Conservation (phyloP, 805 yeast genomes). For the Zygoascus biomembranicola region DNA sequence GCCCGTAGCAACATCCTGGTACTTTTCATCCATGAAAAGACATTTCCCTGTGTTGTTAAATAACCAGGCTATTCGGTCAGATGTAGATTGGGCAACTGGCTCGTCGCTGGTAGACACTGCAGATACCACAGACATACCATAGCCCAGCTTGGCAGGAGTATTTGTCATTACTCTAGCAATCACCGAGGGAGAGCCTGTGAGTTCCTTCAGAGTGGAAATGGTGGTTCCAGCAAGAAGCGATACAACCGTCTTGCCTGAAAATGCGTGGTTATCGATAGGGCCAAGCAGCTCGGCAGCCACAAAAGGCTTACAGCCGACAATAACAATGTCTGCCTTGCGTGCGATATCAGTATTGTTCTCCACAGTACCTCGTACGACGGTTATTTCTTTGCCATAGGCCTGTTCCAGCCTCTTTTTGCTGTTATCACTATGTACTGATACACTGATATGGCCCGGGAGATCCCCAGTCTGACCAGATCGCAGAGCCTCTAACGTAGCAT, state of each 20-base stretch:
- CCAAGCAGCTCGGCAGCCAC: conserved; percentile 55
- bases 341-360: conserved; percentile 50
- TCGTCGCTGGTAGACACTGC: conserved; percentile 39
- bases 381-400: conserved; percentile 46
- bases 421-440: conserved; percentile 58
- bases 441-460: conserved; percentile 61
- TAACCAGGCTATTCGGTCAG: conserved; percentile 32
- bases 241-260: conserved; percentile 53
- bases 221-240: conserved; percentile 93
- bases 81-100: conserved; percentile 20
- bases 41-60: conserved; percentile 35
- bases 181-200: conserved; percentile 28
- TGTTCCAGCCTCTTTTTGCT: conserved; percentile 42
- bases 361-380: conserved; percentile 32
- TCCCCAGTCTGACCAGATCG: conserved; percentile 19
- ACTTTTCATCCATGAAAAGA: conserved; percentile 52
- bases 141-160: conserved; percentile 89
- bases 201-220: conserved; percentile 50
- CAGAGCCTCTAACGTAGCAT: conserved; percentile 57
- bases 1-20: conserved; percentile 95
- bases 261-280: conserved; percentile 35
- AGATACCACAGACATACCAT: conserved; percentile 91
- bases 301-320: conserved; percentile 87
- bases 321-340: conserved; percentile 53
- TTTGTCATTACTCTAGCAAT: conserved; percentile 96